Conservation (phyloP, 441 rosid species). For the Aquilaria agallochum region DNA sequence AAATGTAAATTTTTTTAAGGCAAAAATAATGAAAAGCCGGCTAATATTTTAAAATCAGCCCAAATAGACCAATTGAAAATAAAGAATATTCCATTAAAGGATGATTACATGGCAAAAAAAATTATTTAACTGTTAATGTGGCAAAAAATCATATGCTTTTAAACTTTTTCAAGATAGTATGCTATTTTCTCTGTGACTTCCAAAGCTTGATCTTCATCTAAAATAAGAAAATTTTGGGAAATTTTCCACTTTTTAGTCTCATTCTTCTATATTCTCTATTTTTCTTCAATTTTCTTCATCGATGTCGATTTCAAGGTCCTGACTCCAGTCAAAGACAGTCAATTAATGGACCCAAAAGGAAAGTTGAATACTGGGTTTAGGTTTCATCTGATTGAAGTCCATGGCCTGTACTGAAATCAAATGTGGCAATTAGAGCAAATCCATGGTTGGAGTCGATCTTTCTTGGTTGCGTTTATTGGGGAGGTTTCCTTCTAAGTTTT, state of each 20-base stretch:
- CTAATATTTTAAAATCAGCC: no score
- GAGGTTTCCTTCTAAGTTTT: constrained; percentile 49
- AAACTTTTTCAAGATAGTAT: no score
- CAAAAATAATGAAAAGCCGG: no score
- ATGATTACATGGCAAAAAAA: no score
- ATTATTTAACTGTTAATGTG: no score
- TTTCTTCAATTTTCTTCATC: constrained; percentile 19
- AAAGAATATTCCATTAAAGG: no score
- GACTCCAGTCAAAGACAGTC: constrained; percentile 30
- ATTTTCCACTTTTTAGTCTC: not conserved
- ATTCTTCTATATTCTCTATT: constrained; percentile 14
- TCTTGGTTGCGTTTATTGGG: constrained; percentile 38
- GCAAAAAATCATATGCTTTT: no score
- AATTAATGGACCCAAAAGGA: constrained; percentile 37
- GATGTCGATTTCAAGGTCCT: constrained; percentile 45
- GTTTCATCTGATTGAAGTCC: constrained; percentile 26
- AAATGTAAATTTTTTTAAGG: no score
- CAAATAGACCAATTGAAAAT: no score
- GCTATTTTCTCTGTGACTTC: not conserved
- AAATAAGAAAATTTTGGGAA: no score
- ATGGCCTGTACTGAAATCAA: constrained; percentile 65
- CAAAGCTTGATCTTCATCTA: no score
- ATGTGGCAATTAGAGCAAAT: constrained; percentile 28
- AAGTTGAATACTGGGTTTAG: constrained; percentile 43
- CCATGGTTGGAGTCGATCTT: constrained; percentile 41